A percentile compares a stretch with the other conserved stretches of the same genome.
phyloP scores from a whole-genome alignment of 495 filamentous ascomycete species.

The Talaromyces stipitatus region DNA sequence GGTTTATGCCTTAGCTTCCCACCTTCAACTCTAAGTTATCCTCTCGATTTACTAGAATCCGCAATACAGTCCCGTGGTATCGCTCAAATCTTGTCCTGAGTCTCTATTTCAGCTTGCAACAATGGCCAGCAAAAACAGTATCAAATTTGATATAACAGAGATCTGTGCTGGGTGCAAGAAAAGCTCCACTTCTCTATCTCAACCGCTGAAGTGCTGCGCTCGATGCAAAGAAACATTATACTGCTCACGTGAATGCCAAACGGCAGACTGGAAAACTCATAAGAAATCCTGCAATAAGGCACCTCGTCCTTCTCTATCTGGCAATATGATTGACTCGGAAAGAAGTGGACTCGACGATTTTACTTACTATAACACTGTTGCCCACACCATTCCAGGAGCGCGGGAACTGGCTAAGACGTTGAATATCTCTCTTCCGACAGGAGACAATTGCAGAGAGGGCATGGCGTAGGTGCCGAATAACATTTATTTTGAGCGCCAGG shows the following conservation, averaged over 20 bases:
- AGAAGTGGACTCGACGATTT: neutral
- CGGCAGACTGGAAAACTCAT: conserved; percentile 34
- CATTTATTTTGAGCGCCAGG: neutral
- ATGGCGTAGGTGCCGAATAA: neutral
- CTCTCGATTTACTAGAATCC: neutral
- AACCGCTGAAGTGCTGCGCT: conserved; percentile 16
- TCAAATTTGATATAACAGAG: neutral
- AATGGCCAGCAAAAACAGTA: neutral
- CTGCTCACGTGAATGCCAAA: conserved; percentile 40
- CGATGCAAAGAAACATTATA: conserved; percentile 31
- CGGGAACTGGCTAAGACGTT: neutral
- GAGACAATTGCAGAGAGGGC: neutral
- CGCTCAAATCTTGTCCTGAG: neutral
- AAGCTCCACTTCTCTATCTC: neutral
- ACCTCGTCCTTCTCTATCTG: neutral
- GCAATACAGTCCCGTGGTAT: neutral
- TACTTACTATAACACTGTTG: neutral
- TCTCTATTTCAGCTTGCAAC: neutral
- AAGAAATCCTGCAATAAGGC: conserved; percentile 23
- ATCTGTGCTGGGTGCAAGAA: neutral
- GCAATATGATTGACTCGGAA: neutral
- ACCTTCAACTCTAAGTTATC: neutral
- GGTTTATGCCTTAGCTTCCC: neutral
- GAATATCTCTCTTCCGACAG: neutral
- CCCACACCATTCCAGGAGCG: neutral